These are phyloP conservation scores for Calophaca sinica DNA, from an alignment of 306 rosid species.

Conservation along the genomic window DNA sequence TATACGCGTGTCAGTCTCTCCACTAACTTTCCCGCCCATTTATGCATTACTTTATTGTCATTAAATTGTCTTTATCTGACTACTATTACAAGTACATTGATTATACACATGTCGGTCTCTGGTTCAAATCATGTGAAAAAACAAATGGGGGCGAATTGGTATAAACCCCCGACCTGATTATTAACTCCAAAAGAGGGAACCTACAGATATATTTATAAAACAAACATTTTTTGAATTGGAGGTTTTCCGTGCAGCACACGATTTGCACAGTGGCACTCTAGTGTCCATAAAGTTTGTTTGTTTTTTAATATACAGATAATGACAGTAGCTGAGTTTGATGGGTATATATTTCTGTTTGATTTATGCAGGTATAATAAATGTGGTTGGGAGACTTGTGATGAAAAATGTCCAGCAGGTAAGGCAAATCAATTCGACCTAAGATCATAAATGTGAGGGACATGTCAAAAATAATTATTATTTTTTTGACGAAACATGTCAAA, in stretches of 20 bases:
- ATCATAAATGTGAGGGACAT: conserved; percentile 27
- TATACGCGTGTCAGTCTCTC: not conserved
- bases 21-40: not conserved
- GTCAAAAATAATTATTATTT: conserved; percentile 18
- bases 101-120: no score
- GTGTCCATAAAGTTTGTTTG: not conserved
- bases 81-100: not conserved
- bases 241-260: not conserved
- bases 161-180: no score
- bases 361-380: conserved; percentile 58
- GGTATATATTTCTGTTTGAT: conserved; percentile 31
- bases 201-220: no score
- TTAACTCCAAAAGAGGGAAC: no score
- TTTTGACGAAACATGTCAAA: conserved; percentile 16
- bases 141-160: no score
- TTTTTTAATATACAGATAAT: not conserved
- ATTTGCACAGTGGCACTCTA: no score
- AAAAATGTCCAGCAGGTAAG: conserved; percentile 80
- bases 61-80: not conserved
- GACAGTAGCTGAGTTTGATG: conserved; percentile 23
- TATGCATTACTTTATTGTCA: not conserved
- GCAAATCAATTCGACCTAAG: not conserved
- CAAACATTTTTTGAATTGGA: not conserved
- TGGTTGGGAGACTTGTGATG: conserved; percentile 56
- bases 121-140: no score